Conservation (phyloP, 1,284 basidiomycete species). For the Microbotryomycetes sp. region DNA sequence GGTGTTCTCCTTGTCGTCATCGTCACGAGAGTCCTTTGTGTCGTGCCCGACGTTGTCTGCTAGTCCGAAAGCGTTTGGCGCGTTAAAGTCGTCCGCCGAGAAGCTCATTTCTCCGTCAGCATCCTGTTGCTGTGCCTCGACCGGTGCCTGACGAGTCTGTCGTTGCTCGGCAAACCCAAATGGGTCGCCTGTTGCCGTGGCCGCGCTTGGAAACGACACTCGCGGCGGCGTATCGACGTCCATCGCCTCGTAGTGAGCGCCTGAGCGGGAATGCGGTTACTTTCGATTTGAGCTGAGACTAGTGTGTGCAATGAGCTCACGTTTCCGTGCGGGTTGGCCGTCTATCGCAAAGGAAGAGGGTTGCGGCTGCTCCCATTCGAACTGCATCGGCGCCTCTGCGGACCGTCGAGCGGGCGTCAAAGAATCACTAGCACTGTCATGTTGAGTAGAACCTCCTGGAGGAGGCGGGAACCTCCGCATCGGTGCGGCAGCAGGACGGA, state of each 20-base stretch:
- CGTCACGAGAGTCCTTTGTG: background rate
- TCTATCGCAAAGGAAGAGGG: conserved; percentile 4
- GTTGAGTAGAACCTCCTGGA: background rate
- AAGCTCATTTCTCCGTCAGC: background rate
- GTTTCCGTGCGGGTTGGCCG: conserved; percentile 20
- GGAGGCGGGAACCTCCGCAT: conserved; percentile 28
- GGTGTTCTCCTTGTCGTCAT: background rate
- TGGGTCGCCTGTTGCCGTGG: conserved; percentile 5
- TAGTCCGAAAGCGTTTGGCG: background rate
- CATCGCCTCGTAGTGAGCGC: conserved; percentile 32
- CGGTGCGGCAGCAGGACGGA: background rate
- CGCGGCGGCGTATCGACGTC: conserved; percentile 30
- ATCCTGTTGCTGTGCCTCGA: too few relatives aligned
- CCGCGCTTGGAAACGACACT: conserved; percentile 7
- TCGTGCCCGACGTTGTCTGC: background rate
- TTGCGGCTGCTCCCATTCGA: conserved; percentile 25
- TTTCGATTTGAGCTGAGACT: too few relatives aligned
- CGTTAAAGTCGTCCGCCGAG: background rate
- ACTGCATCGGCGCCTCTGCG: conserved; percentile 30
- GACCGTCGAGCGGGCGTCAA: conserved; percentile 6
- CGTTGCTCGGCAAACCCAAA: conserved; percentile 9
- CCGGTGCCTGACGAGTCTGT: too few relatives aligned
- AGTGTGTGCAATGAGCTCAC: conserved; percentile 4
- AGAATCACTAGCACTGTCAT: background rate
- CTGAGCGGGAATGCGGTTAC: conserved; percentile 3